phyloP scores from a whole-genome alignment of 768 basidiomycete genomes.

The Naematelia aurantialba region DNA sequence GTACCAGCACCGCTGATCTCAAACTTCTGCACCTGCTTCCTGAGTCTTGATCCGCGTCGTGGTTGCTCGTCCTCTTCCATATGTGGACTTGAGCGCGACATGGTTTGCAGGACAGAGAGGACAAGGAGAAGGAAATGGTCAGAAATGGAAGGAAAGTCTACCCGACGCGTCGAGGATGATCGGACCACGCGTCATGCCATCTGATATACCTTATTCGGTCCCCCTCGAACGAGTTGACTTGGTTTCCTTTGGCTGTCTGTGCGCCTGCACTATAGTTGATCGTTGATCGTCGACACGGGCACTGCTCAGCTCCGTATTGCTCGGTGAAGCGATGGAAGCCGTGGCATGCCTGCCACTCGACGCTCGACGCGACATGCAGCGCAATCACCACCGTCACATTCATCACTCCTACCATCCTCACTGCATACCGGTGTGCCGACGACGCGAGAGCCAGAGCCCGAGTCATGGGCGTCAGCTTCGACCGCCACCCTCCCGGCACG shows the following conservation, averaged over 20 bases:
- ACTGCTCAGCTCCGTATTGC: neutral
- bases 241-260: no score
- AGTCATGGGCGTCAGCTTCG: conserved; percentile 3
- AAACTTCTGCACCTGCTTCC: conserved; percentile 37
- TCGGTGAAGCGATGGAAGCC: neutral
- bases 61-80: conserved; percentile 24
- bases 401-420: neutral
- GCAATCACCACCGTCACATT: neutral
- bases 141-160: neutral
- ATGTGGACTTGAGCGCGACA: neutral
- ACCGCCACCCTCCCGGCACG: conserved; percentile 10
- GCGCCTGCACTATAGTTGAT: neutral
- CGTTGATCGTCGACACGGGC: neutral
- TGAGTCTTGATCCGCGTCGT: conserved; percentile 28
- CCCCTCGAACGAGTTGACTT: no score
- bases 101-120: neutral
- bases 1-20: conserved; percentile 15
- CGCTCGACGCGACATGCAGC: neutral
- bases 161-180: conserved; percentile 3
- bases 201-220: neutral
- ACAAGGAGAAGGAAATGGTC: neutral
- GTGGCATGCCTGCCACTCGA: neutral
- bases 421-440: neutral
- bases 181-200: conserved; percentile 3
- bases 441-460: neutral